phyloP scores from a whole-genome alignment of 495 filamentous ascomycete genomes.

The Neurospora sp. region DNA sequence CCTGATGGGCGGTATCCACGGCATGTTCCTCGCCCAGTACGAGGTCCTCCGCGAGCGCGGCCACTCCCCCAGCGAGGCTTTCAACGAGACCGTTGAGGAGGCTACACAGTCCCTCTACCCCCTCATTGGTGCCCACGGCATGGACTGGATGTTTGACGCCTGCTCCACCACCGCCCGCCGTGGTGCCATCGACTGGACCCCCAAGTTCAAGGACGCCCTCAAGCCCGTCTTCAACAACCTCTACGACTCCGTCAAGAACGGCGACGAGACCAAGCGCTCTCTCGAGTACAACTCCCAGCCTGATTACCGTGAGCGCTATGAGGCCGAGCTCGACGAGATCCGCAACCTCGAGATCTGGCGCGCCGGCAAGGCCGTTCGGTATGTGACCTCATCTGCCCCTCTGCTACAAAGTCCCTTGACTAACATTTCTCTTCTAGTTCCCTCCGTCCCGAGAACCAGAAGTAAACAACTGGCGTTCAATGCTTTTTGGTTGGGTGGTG shows the following conservation, averaged over 20 bases:
- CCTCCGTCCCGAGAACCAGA: conserved; percentile 89
- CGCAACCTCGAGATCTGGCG: conserved; percentile 96
- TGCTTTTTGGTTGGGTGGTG: not conserved
- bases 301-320: conserved; percentile 92
- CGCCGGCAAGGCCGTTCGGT: conserved; percentile 92
- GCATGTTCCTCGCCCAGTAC: conserved; percentile 99
- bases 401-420: conserved; percentile 3
- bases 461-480: conserved; percentile 39
- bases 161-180: conserved; percentile 98
- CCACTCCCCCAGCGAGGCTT: conserved; percentile 94
- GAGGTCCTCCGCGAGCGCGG: conserved; percentile 98
- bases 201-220: conserved; percentile 85
- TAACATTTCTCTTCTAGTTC: conserved; percentile 36
- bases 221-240: conserved; percentile 98
- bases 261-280: conserved; percentile 84
- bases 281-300: conserved; percentile 91
- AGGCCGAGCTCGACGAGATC: conserved; percentile 95
- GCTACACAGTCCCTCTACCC: conserved; percentile 97
- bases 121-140: conserved; percentile 88
- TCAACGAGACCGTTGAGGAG: conserved; percentile 99
- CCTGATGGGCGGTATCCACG: conserved; percentile 99
- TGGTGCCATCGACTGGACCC: conserved; percentile 97
- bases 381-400: conserved; percentile 19
- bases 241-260: conserved; percentile 81
- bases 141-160: conserved; percentile 99